A percentile compares a stretch with the other conserved stretches of the same genome.
These are phyloP conservation scores for Psilocybe subaeruginosa DNA, from an alignment of 768 basidiomycete species.

Conservation along the genomic window DNA sequence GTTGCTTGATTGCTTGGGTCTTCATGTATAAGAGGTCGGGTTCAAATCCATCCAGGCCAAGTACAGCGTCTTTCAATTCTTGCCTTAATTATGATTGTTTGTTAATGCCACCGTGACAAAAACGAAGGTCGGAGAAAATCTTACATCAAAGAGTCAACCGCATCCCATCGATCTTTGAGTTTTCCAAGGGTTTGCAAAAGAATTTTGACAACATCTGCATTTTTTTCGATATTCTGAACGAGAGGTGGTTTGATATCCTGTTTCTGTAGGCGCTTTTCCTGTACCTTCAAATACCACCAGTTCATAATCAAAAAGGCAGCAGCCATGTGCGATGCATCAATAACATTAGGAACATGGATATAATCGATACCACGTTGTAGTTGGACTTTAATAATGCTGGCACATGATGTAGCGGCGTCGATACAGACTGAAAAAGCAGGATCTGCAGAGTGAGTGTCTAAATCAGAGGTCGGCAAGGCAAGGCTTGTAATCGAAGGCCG, in stretches of 20 bases:
- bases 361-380: conserved; percentile 38
- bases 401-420: conserved; percentile 62
- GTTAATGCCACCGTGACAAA: background rate
- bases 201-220: conserved; percentile 40
- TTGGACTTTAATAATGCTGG: conserved; percentile 59
- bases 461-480: conserved; percentile 30
- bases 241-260: conserved; percentile 38
- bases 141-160: conserved; percentile 17
- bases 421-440: conserved; percentile 41
- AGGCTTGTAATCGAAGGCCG: conserved; percentile 62
- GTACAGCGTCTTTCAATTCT: background rate
- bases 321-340: conserved; percentile 50
- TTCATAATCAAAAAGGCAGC: conserved; percentile 56
- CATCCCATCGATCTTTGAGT: conserved; percentile 33
- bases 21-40: background rate
- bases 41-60: background rate
- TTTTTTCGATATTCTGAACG: conserved; percentile 33
- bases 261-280: conserved; percentile 36
- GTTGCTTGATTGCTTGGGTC: background rate
- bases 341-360: conserved; percentile 43
- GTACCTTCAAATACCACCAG: conserved; percentile 59
- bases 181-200: conserved; percentile 48
- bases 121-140: background rate
- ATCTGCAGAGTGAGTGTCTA: conserved; percentile 1
- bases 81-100: background rate